Evolutionary conservation across 257 asterid genomes (phyloP).

Genomic region (Echium plantagineum): DNA sequence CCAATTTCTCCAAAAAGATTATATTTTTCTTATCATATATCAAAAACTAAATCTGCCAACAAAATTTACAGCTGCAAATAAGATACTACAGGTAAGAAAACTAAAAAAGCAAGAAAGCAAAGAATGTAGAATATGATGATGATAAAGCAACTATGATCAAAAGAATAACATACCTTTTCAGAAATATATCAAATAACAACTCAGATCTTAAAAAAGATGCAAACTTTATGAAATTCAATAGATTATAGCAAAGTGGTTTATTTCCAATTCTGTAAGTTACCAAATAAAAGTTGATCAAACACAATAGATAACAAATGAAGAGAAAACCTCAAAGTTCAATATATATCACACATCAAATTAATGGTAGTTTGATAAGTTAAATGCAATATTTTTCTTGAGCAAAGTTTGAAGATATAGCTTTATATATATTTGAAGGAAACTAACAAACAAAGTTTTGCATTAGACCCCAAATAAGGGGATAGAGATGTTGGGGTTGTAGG

Average conservation of each 20-base stretch:
- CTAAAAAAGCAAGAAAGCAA: slow-evolving; percentile 20
- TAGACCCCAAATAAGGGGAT: slow-evolving; percentile 2
- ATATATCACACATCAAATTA: neutral
- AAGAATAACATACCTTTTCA: slow-evolving; percentile 45
- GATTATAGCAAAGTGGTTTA: slow-evolving; percentile 16
- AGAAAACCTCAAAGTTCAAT: neutral
- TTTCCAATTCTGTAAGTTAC: slow-evolving; percentile 21
- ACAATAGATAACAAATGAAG: slow-evolving; percentile 7
- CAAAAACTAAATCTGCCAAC: slow-evolving; percentile 32
- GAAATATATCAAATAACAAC: slow-evolving; percentile 7
- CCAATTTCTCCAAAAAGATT: slow-evolving; percentile 27
- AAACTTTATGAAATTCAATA: slow-evolving; percentile 18
- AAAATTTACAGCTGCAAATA: slow-evolving; percentile 28
- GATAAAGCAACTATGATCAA: slow-evolving; percentile 34
- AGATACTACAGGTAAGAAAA: slow-evolving; percentile 32
- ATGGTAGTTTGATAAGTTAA: slow-evolving; percentile 4
- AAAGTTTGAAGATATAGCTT: neutral
- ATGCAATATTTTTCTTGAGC: neutral
- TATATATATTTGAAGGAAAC: slow-evolving; percentile 1
- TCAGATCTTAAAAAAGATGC: slow-evolving; percentile 36
- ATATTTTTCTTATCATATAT: slow-evolving; percentile 11
- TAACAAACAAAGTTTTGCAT: slow-evolving; percentile 6
- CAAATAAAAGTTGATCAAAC: slow-evolving; percentile 30
- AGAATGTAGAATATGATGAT: slow-evolving; percentile 7
- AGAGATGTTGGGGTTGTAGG: slow-evolving; percentile 19